Evolutionary conservation across 2,329 filamentous ascomycete species (phyloP), one percentile per base, ranked within the genome.

Genomic region (Leptographium procerum): DNA sequence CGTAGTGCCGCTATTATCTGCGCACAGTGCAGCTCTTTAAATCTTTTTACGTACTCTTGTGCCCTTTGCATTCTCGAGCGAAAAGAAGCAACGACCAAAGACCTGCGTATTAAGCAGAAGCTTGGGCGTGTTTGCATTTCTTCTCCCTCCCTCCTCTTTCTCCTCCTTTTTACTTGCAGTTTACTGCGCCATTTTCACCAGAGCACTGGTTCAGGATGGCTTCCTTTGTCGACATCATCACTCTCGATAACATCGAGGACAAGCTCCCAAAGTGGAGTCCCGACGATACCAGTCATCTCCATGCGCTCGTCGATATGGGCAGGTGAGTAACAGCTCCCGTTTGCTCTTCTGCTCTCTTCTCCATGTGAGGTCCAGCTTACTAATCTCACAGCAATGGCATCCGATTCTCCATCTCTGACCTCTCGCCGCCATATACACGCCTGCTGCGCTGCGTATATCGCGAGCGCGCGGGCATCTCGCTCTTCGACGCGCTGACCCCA

Each of bases 331-430:
- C 7, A 14, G 10, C n/a, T n/a, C n/a, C n/a, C n/a, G 3, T 22
- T 19, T 7, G 31, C 52, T 45, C 60, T 58, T 64, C 60, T 55
- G 26, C 50, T 60, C 56, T 22, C 43, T 9, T 16, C 52, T 31
- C 19, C 9, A 4, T 31, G 28, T 43, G 40, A n/a, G 16, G 16
- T 6, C 19, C 4, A 22, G 40, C 40, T 43, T 16, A 43, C 16
- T 19, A 9, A 19, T 40, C 22, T 45, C 10, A 22, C 64, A 89
- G 90, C 76, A 96, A 96, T 75, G 91, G 91, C 66, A 92, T 96
- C 66, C 89, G 91, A 58, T 95, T 95, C 76, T 92, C 89, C 51
- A 89, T 96, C 66, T 89, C 90, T 10, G 85, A 90, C 64, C 78
- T 95, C n/a, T 80, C 84, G 4, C 85, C 87, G 26, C 82, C 84